phyloP scores from a whole-genome alignment of 2,329 filamentous ascomycete species.

The Aspergillus candidus region DNA sequence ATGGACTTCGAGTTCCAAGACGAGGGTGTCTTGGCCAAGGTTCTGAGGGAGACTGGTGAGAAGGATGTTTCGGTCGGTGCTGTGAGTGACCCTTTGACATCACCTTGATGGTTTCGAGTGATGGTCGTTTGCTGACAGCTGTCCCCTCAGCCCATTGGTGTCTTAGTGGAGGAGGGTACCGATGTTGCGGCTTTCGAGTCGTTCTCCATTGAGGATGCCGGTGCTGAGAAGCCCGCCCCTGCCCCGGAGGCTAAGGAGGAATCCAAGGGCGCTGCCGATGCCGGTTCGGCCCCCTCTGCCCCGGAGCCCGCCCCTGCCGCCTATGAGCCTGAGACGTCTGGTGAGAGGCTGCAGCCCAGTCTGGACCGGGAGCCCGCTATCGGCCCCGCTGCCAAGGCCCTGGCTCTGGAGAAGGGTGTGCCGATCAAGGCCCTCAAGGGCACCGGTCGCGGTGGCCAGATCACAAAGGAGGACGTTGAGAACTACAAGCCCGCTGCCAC shows the following conservation, averaged over 20 bases:
- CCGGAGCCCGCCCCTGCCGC: constrained; percentile 45
- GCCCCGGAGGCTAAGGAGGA: constrained; percentile 58
- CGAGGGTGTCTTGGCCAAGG: constrained; percentile 89
- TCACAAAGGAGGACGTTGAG: constrained; percentile 90
- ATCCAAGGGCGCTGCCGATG: constrained; percentile 38
- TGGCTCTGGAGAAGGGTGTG: constrained; percentile 80
- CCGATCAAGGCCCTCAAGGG: constrained; percentile 76
- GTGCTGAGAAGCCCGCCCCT: constrained; percentile 66
- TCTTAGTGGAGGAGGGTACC: constrained; percentile 85
- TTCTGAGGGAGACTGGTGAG: constrained; percentile 83
- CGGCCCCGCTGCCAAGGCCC: constrained; percentile 66
- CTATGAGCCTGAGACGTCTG: constrained; percentile 66
- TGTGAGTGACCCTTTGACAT: constrained; percentile 54
- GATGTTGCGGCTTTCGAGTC: constrained; percentile 83
- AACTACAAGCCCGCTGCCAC: constrained; percentile 61
- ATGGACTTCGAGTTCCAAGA: constrained; percentile 99
- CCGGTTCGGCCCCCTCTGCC: constrained; percentile 56
- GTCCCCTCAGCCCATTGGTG: constrained; percentile 73
- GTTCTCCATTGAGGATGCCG: constrained; percentile 84
- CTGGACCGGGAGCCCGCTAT: constrained; percentile 76
- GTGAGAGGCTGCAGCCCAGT: constrained; percentile 72
- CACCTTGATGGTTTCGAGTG: background rate
- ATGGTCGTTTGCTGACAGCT: constrained; percentile 18
- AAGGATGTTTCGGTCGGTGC: constrained; percentile 93
- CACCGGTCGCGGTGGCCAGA: constrained; percentile 74